phyloP scores from a whole-genome alignment of 202 grass and related monocot genomes.

The Panicum hallii region DNA sequence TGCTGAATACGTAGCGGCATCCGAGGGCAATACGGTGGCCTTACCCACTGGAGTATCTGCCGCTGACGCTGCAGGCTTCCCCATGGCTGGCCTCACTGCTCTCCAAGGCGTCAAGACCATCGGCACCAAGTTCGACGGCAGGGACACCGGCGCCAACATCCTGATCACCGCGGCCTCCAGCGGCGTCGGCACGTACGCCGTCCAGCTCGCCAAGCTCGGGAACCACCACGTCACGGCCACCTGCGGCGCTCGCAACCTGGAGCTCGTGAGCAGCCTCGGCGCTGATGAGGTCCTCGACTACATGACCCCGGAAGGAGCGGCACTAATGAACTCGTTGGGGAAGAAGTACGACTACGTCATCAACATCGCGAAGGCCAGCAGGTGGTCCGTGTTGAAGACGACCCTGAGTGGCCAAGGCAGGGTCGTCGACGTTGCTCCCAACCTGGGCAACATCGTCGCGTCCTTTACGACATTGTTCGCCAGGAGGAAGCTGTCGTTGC shows the following conservation, averaged over 20 bases:
- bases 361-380: slow-evolving; percentile 37
- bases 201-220: slow-evolving; percentile 38
- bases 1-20: not conserved
- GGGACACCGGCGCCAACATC: not conserved
- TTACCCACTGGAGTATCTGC: not conserved
- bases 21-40: not conserved
- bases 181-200: slow-evolving; percentile 42
- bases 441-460: not conserved
- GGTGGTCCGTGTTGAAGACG: slow-evolving; percentile 51
- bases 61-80: not conserved
- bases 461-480: slow-evolving; percentile 29
- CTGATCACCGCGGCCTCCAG: slow-evolving; percentile 49
- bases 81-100: not conserved
- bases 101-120: not conserved
- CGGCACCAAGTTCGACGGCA: slow-evolving; percentile 1
- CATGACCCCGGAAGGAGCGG: slow-evolving; percentile 41
- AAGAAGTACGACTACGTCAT: slow-evolving; percentile 56
- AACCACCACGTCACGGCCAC: slow-evolving; percentile 55
- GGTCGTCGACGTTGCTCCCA: slow-evolving; percentile 51
- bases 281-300: slow-evolving; percentile 65
- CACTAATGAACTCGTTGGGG: slow-evolving; percentile 42
- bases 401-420: slow-evolving; percentile 39
- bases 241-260: slow-evolving; percentile 53
- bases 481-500: slow-evolving; percentile 30
- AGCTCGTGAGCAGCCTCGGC: slow-evolving; percentile 45